phyloP scores from a whole-genome alignment of 2,329 filamentous ascomycete genomes.

The Fusarium sp. region DNA sequence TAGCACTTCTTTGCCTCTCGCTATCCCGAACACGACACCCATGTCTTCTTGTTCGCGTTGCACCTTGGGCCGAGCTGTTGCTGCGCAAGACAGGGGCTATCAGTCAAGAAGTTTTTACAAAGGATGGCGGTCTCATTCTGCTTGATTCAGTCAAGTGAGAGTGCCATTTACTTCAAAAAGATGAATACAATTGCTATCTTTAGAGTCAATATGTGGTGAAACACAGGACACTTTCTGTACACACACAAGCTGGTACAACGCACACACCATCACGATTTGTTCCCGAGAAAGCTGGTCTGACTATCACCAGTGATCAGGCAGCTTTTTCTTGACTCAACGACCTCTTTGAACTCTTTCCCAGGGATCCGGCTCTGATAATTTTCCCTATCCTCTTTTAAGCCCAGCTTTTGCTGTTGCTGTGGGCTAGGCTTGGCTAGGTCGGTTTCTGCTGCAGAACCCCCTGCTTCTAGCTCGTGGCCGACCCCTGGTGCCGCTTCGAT shows the following conservation, averaged over 20 bases:
- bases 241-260: conserved; percentile 5
- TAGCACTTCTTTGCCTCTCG: background rate
- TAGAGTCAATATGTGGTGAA: conserved; percentile 38
- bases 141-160: conserved; percentile 16
- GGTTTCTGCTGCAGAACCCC: conserved; percentile 29
- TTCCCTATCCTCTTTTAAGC: background rate
- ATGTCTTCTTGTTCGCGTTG: background rate
- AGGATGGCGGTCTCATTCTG: background rate
- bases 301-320: conserved; percentile 22
- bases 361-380: conserved; percentile 7
- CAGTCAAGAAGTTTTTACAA: background rate
- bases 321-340: conserved; percentile 5
- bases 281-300: background rate
- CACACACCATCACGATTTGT: conserved; percentile 17
- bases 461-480: conserved; percentile 14
- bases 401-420: conserved; percentile 13
- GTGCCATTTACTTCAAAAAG: conserved; percentile 2
- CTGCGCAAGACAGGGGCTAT: conserved; percentile 26
- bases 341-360: background rate
- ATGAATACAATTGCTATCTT: conserved; percentile 31
- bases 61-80: conserved; percentile 14
- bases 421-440: conserved; percentile 27
- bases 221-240: conserved; percentile 17
- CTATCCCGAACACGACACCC: conserved; percentile 29
- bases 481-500: conserved; percentile 29